phyloP scores from a whole-genome alignment of 129 eudicot genomes.

The Artemisia annua region DNA sequence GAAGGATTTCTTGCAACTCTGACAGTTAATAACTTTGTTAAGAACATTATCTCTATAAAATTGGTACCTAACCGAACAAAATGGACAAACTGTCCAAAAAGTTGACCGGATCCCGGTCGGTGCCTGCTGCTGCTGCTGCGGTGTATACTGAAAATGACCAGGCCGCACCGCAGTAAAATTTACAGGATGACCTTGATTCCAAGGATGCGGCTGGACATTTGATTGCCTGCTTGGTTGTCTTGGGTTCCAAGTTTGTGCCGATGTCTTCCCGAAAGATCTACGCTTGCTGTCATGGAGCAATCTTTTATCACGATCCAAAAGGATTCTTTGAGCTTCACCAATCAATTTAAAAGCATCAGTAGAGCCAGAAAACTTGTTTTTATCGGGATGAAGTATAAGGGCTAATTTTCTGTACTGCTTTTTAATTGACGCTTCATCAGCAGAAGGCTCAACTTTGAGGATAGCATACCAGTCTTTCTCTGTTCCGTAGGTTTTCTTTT shows the following conservation, averaged over 20 bases:
- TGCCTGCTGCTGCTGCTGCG: slow-evolving; percentile 23
- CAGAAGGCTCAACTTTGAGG: slow-evolving; percentile 43
- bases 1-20: background rate
- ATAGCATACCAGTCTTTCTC: slow-evolving; percentile 69
- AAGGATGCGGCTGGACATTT: slow-evolving; percentile 23
- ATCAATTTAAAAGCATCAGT: slow-evolving; percentile 64
- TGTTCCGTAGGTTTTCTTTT: slow-evolving; percentile 42
- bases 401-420: slow-evolving; percentile 67
- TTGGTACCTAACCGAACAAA: slow-evolving; percentile 47
- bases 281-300: slow-evolving; percentile 38
- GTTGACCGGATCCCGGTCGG: slow-evolving; percentile 27
- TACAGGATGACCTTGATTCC: slow-evolving; percentile 30
- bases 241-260: slow-evolving; percentile 28
- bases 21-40: slow-evolving; percentile 45
- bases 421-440: slow-evolving; percentile 54
- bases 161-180: slow-evolving; percentile 14
- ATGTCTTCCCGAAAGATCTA: slow-evolving; percentile 25
- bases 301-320: slow-evolving; percentile 49
- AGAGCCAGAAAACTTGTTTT: slow-evolving; percentile 66
- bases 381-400: slow-evolving; percentile 71
- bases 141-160: slow-evolving; percentile 20
- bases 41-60: slow-evolving; percentile 40
- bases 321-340: slow-evolving; percentile 70
- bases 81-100: slow-evolving; percentile 77
- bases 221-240: slow-evolving; percentile 38